Evolutionary conservation across 2,329 filamentous ascomycete species (phyloP).

Genomic region (Alternaria consortialis): DNA sequence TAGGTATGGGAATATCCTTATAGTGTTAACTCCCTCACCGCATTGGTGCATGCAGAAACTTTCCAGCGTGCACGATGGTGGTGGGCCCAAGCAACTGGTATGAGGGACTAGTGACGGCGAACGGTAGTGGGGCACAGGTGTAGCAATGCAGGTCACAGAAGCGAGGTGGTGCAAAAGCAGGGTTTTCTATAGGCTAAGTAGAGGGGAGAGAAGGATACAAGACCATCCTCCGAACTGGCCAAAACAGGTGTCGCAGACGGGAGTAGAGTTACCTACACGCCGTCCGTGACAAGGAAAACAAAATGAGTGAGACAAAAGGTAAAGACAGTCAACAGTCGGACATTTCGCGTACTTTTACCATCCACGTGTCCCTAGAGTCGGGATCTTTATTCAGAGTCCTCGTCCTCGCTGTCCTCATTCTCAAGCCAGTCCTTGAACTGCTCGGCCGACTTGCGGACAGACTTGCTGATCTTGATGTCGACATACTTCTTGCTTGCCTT

Average conservation of each 20-base stretch:
- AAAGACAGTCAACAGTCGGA: constrained; percentile 19
- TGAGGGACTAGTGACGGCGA: constrained; percentile 10
- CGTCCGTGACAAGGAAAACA: constrained; percentile 19
- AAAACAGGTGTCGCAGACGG: constrained; percentile 12
- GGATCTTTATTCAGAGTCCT: constrained; percentile 39
- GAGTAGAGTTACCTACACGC: constrained; percentile 35
- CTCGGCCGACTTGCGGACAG: constrained; percentile 93
- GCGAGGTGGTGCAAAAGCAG: constrained; percentile 15
- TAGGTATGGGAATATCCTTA: neutral
- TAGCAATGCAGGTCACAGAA: constrained; percentile 17
- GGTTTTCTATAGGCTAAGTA: constrained; percentile 26
- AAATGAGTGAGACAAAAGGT: constrained; percentile 17
- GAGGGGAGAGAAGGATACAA: constrained; percentile 23
- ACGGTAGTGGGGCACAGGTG: constrained; percentile 13
- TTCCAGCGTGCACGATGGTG: constrained; percentile 16
- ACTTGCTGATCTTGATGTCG: constrained; percentile 86
- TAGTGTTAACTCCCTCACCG: constrained; percentile 4
- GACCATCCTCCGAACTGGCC: constrained; percentile 4
- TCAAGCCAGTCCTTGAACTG: constrained; percentile 91
- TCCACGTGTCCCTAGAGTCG: neutral
- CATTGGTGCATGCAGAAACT: constrained; percentile 21
- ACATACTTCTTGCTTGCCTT: constrained; percentile 99
- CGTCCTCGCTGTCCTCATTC: constrained; percentile 74
- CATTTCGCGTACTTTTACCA: constrained; percentile 11
- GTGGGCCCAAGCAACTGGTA: constrained; percentile 25